Conservation (phyloP, 805 yeast species). For the Cephaloascus albidus region DNA sequence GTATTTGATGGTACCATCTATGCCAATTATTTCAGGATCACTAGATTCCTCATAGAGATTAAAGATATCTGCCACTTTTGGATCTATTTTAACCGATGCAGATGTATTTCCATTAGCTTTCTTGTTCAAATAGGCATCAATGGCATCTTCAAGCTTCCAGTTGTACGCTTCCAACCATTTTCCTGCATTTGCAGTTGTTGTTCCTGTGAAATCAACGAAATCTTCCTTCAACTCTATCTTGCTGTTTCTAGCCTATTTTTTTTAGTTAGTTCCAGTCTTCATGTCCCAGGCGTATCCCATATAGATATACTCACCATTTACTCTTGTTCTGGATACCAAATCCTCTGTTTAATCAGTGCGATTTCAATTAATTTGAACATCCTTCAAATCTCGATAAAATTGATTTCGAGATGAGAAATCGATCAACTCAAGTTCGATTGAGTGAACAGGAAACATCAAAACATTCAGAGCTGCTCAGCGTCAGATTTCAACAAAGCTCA, state of each 20-base stretch:
- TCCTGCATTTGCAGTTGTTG: constrained; percentile 21
- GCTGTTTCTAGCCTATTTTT: constrained; percentile 3
- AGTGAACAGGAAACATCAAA: no score
- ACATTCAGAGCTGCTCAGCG: no score
- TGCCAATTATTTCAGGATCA: constrained; percentile 38
- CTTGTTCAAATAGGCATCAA: constrained; percentile 16
- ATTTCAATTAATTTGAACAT: no score
- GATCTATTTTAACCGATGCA: neutral
- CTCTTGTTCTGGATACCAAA: no score
- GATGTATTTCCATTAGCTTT: constrained; percentile 1
- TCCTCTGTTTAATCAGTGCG: no score
- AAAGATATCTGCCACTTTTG: constrained; percentile 18
- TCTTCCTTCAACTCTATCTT: constrained; percentile 12
- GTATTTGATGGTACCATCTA: constrained; percentile 70
- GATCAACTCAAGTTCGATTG: no score
- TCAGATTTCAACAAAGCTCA: no score
- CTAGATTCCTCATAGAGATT: constrained; percentile 19
- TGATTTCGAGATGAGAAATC: no score
- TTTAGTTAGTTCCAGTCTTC: no score
- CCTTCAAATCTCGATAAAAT: no score
- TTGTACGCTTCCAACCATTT: constrained; percentile 19
- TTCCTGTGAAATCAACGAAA: constrained; percentile 32
- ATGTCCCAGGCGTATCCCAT: no score
- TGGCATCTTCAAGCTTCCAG: constrained; percentile 20
- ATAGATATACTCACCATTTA: constrained; percentile 1